These are phyloP conservation scores for Jaminaea rosea DNA, from an alignment of 1,284 basidiomycete genomes.

Conservation along the genomic window DNA sequence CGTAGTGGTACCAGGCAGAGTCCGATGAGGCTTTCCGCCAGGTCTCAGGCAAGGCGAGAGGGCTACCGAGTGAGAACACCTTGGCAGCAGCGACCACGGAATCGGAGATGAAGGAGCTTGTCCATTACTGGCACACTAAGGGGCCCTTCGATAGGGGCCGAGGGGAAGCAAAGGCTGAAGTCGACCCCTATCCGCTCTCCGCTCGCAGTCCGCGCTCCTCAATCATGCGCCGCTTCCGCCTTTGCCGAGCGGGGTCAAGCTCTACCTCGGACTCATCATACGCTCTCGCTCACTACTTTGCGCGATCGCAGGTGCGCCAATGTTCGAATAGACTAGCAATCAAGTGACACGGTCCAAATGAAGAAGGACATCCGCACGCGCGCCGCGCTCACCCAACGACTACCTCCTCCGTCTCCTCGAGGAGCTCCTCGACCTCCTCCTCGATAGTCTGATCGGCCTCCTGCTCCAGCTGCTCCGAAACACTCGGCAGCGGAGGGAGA, in stretches of 20 bases:
- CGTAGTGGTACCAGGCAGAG: no score
- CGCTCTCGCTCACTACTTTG: background rate
- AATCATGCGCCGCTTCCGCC: conserved; percentile 22
- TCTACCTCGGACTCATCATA: no score
- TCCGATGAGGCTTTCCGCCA: no score
- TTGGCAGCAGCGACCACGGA: no score
- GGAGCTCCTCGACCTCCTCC: conserved; percentile 47
- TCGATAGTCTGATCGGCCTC: conserved; percentile 44
- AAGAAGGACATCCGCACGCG: background rate
- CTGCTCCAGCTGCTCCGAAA: conserved; percentile 26
- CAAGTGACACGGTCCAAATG: background rate
- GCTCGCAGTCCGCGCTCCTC: no score
- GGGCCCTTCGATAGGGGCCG: no score
- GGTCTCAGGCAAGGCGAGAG: no score
- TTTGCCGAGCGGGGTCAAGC: background rate
- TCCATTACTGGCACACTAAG: no score
- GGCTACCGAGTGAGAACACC: no score
- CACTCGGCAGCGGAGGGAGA: conserved; percentile 16
- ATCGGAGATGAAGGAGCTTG: no score
- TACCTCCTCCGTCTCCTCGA: conserved; percentile 46
- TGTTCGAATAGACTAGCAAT: background rate
- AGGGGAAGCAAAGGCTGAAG: no score
- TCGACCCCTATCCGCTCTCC: no score
- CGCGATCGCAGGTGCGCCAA: background rate
- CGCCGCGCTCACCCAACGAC: conserved; percentile 6